phyloP scores from a whole-genome alignment of 1,284 basidiomycete genomes.

The Earliella scabrosa region DNA sequence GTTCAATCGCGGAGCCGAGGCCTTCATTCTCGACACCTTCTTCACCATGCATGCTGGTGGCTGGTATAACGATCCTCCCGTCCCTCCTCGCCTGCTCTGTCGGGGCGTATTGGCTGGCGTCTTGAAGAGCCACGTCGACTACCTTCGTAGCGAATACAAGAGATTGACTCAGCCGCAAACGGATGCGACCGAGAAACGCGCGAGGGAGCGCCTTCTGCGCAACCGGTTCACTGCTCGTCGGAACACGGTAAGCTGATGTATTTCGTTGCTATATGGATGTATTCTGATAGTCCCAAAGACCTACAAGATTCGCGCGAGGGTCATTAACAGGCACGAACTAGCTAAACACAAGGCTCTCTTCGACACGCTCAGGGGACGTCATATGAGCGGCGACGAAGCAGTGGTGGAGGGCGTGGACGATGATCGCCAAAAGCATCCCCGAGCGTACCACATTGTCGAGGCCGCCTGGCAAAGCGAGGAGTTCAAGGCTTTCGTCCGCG shows the following conservation, averaged over 20 bases:
- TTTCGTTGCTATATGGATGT: not conserved
- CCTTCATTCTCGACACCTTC: not conserved
- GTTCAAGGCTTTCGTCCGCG: slow-evolving; percentile 3
- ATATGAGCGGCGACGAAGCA: slow-evolving; percentile 11
- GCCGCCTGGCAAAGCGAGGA: slow-evolving; percentile 8
- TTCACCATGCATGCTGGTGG: not conserved
- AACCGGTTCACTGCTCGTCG: not conserved
- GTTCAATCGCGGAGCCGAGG: not conserved
- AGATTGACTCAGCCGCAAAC: not conserved
- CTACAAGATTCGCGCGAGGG: not conserved
- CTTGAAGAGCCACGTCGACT: not conserved
- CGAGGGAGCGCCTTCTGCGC: not conserved
- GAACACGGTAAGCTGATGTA: not conserved
- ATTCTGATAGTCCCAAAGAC: not conserved
- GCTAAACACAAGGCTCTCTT: not conserved
- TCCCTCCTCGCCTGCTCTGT: not conserved
- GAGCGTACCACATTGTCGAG: slow-evolving; percentile 2
- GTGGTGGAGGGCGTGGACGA: not conserved
- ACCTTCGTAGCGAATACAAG: not conserved
- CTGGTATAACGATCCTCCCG: not conserved
- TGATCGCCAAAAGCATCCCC: not conserved
- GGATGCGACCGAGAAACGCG: not conserved
- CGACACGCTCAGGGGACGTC: not conserved
- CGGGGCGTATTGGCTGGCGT: not conserved
- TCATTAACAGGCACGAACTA: not conserved